Base-by-base conservation (phyloP, 345 rosid genomes). In the Eucalyptus pauciflora region DNA sequence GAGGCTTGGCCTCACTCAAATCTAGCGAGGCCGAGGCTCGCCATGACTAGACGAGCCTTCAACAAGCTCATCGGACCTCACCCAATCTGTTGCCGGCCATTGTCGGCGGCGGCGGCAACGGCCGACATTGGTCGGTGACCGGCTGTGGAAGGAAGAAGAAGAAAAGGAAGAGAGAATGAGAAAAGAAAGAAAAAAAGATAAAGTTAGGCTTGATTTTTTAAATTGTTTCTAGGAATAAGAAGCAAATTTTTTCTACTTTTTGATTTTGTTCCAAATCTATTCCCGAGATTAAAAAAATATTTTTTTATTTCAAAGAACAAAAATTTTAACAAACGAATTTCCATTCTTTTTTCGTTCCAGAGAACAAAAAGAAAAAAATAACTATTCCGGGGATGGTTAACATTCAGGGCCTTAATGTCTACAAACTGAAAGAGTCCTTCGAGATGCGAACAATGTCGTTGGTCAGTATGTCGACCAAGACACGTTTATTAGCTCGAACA, bases 101-200 rank as follows among this genome's bases (percentile, higher is more conserved):
- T 0, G 0, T 18, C 0, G 10, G 24, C 4, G 10, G 10, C 0
- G 10, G 10, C 0, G 1, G 10, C 0, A 1, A 51, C 4, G 4
- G 4, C 0, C 7, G 3, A 2, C 7, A 5, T 0, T 15, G 17
- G 3, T 4, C 0, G 9, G 4, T 7, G 24, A 7, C 0, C 0
- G 1, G 0, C 22, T 18, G 5, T 52, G 10, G 24, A 52, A 52
- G 58, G 25, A 52, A 52, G 10, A 52, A 52, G 10, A 52, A 52
- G 24, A 52, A 52, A 20, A 52, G 3, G 4, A 3, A 52, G 24
- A 52, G 52, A 15, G 56, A 52, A 17, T 0, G 56, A 18, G 9
- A 52, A 52, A 18, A 51, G 22, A 51, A 51, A 51, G 22, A 52
- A 52, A 52, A 17, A 17, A 52, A 7, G 2, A 52, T 52, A 52